Evolutionary conservation across 2,329 filamentous ascomycete genomes (phyloP).

Genomic region (Nothopassalora personata): DNA sequence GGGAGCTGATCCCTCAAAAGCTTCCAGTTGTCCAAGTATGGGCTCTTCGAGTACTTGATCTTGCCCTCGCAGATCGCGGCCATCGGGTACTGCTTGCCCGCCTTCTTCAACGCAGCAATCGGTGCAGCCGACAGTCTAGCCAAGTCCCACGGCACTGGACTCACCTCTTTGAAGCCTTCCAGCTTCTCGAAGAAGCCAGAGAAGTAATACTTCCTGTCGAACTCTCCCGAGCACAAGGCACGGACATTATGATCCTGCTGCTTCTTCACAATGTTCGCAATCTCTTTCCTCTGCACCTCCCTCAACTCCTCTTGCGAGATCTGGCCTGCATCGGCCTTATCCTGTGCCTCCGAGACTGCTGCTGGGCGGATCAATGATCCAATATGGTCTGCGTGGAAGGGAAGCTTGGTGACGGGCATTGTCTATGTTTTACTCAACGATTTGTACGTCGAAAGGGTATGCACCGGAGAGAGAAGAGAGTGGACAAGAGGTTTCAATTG

Average conservation of each 20-base stretch:
- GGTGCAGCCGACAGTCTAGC: conserved; percentile 33
- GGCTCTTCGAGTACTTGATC: conserved; percentile 32
- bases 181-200: conserved; percentile 38
- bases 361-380: conserved; percentile 65
- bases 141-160: conserved; percentile 34
- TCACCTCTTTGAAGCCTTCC: conserved; percentile 34
- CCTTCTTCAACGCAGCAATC: conserved; percentile 35
- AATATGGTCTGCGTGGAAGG: conserved; percentile 68
- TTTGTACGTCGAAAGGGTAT: neutral
- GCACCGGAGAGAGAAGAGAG: neutral
- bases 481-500: neutral
- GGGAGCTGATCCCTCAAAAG: conserved; percentile 30
- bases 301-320: conserved; percentile 52
- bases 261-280: conserved; percentile 59
- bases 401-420: conserved; percentile 42
- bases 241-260: conserved; percentile 60
- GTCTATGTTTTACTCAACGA: neutral
- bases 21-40: conserved; percentile 36
- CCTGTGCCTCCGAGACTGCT: conserved; percentile 55
- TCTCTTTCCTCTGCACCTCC: conserved; percentile 59
- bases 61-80: conserved; percentile 35
- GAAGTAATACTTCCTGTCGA: conserved; percentile 42
- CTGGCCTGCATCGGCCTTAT: conserved; percentile 52
- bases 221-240: conserved; percentile 65
- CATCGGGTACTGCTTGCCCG: conserved; percentile 37